Evolutionary conservation across 371 early-diverging fungal genomes (phyloP).

Genomic region (Mortierella sp.): DNA sequence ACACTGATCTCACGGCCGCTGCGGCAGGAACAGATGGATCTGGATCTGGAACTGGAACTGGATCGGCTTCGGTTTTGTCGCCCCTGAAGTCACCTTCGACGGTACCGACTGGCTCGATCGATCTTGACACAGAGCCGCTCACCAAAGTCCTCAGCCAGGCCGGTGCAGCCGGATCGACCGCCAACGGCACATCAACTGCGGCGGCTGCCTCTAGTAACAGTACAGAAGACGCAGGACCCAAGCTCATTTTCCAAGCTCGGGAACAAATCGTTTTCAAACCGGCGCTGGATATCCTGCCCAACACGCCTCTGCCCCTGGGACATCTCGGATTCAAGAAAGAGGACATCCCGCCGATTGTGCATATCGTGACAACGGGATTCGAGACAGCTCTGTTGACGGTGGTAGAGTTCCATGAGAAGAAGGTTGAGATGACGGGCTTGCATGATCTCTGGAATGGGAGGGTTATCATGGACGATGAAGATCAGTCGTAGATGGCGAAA

Average conservation of each 20-base stretch:
- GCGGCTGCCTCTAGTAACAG: neutral
- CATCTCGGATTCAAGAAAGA: slow-evolving; percentile 58
- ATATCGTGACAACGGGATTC: slow-evolving; percentile 36
- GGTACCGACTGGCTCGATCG: neutral
- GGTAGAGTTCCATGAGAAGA: slow-evolving; percentile 46
- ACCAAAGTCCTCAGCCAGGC: neutral
- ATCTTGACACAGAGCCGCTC: slow-evolving; percentile 5
- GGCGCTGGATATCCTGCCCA: slow-evolving; percentile 48
- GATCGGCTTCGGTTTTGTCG: neutral
- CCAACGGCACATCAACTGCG: neutral
- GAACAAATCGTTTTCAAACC: slow-evolving; percentile 57
- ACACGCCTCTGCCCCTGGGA: slow-evolving; percentile 55
- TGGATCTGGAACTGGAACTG: neutral
- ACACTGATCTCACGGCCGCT: neutral
- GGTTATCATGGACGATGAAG: slow-evolving; percentile 45
- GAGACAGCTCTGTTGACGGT: slow-evolving; percentile 46
- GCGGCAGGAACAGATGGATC: neutral
- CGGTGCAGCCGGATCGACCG: neutral
- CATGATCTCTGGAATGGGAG: slow-evolving; percentile 55
- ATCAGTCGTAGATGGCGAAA: neutral
- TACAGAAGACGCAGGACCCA: neutral
- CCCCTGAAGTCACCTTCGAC: neutral
- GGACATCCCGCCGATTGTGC: slow-evolving; percentile 57
- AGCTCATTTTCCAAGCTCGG: slow-evolving; percentile 41
- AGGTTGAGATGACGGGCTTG: slow-evolving; percentile 46